phyloP scores from a whole-genome alignment of 2,329 filamentous ascomycete genomes.

The Purpureocillium lavendulum region DNA sequence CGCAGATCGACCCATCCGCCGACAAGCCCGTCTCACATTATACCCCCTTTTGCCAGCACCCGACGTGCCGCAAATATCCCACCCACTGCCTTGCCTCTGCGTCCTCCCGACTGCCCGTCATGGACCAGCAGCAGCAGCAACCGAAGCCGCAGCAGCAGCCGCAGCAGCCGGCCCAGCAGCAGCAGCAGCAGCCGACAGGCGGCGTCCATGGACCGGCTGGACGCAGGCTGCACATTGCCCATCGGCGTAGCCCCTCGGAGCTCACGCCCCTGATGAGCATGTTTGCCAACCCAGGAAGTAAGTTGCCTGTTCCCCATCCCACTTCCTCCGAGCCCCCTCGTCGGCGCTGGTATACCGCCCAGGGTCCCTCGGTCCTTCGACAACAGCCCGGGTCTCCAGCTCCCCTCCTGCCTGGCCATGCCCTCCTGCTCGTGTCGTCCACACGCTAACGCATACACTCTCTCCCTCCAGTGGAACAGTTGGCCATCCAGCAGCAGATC shows the following conservation, averaged over 20 bases:
- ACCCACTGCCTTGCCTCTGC: constrained; percentile 8
- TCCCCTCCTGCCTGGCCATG: not conserved
- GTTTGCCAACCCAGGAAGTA: constrained; percentile 60
- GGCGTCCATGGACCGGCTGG: constrained; percentile 67
- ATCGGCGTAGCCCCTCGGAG: constrained; percentile 94
- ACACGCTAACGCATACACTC: constrained; percentile 1
- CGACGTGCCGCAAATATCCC: constrained; percentile 30
- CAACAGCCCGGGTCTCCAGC: no score
- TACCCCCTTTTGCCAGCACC: constrained; percentile 21
- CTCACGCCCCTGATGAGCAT: constrained; percentile 96
- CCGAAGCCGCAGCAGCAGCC: constrained; percentile 38
- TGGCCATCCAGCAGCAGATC: constrained; percentile 96
- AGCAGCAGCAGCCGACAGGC: constrained; percentile 39
- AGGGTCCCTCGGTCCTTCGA: no score
- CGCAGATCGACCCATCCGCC: no score
- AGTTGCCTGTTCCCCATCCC: constrained; percentile 25
- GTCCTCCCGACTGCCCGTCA: constrained; percentile 38
- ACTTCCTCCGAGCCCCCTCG: not conserved
- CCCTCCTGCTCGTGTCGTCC: not conserved
- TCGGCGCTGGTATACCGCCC: no score
- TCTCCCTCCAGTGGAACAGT: constrained; percentile 72
- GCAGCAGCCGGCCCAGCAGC: constrained; percentile 45
- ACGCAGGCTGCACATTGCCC: constrained; percentile 91
- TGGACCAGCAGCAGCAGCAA: constrained; percentile 49
- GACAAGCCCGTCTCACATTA: no score